phyloP scores from a whole-genome alignment of 495 filamentous ascomycete species.

The Mycothermus thermophilus region DNA sequence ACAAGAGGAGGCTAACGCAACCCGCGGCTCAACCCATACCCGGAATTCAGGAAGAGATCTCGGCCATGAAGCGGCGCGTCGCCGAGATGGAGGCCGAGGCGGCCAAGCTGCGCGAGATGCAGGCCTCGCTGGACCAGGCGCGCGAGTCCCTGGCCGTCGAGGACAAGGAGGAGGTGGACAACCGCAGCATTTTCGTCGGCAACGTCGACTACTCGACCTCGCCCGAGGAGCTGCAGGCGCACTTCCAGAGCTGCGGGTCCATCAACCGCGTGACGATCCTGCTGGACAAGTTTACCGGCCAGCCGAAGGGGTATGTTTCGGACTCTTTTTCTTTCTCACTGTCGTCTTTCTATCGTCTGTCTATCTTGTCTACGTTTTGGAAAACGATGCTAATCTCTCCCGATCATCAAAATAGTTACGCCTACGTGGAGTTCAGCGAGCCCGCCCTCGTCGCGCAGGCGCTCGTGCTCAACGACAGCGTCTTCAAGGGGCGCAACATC shows the following conservation, averaged over 20 bases:
- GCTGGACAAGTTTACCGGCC: conserved; percentile 93
- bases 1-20: conserved; percentile 10
- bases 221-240: conserved; percentile 96
- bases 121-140: conserved; percentile 74
- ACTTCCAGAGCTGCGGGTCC: conserved; percentile 93
- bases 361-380: too few relatives aligned
- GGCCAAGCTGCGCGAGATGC: conserved; percentile 93
- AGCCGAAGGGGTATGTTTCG: conserved; percentile 82
- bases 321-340: too few relatives aligned
- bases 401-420: too few relatives aligned
- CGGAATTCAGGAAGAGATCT: conserved; percentile 64
- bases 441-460: conserved; percentile 87
- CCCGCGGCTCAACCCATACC: too few relatives aligned
- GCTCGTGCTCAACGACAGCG: conserved; percentile 88
- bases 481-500: conserved; percentile 86
- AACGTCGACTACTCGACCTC: conserved; percentile 98
- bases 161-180: conserved; percentile 92
- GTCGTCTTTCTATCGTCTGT: too few relatives aligned
- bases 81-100: conserved; percentile 99
- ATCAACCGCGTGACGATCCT: conserved; percentile 98
- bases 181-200: conserved; percentile 91
- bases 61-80: conserved; percentile 93
- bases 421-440: conserved; percentile 97
- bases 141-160: conserved; percentile 70
- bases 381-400: too few relatives aligned